Evolutionary conservation across 2,329 filamentous ascomycete species (phyloP).

Genomic region (Penicillium sp.): DNA sequence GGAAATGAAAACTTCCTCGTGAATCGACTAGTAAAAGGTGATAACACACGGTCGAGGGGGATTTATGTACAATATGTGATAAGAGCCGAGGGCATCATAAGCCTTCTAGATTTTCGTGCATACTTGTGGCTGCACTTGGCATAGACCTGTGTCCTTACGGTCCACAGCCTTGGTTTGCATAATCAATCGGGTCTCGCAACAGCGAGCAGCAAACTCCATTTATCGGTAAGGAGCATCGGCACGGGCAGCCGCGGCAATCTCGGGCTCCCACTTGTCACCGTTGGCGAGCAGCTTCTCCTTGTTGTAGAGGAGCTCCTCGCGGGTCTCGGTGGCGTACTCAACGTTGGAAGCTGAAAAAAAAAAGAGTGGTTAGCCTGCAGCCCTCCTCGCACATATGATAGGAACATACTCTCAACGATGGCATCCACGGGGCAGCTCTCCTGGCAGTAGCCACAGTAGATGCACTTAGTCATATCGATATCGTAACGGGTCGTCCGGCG

Average conservation of each 20-base stretch:
- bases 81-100: slow-evolving; percentile 12
- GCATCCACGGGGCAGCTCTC: slow-evolving; percentile 98
- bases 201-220: slow-evolving; percentile 19
- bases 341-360: slow-evolving; percentile 56
- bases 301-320: slow-evolving; percentile 95
- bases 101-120: slow-evolving; percentile 17
- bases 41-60: slow-evolving; percentile 23
- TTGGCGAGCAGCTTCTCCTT: slow-evolving; percentile 90
- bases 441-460: slow-evolving; percentile 99
- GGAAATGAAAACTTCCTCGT: slow-evolving; percentile 17
- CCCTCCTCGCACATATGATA: neutral
- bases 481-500: slow-evolving; percentile 95
- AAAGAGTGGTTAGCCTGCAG: slow-evolving; percentile 6
- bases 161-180: slow-evolving; percentile 3
- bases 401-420: slow-evolving; percentile 64
- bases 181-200: neutral
- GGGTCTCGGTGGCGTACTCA: slow-evolving; percentile 69
- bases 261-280: slow-evolving; percentile 96
- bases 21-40: slow-evolving; percentile 31
- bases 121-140: slow-evolving; percentile 5
- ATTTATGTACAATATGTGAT: slow-evolving; percentile 32
- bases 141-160: slow-evolving; percentile 7
- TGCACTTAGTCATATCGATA: slow-evolving; percentile 99
- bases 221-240: slow-evolving; percentile 91
- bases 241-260: slow-evolving; percentile 84